phyloP scores from a whole-genome alignment of 106 monocot genomes.

The Allium fistulosum region DNA sequence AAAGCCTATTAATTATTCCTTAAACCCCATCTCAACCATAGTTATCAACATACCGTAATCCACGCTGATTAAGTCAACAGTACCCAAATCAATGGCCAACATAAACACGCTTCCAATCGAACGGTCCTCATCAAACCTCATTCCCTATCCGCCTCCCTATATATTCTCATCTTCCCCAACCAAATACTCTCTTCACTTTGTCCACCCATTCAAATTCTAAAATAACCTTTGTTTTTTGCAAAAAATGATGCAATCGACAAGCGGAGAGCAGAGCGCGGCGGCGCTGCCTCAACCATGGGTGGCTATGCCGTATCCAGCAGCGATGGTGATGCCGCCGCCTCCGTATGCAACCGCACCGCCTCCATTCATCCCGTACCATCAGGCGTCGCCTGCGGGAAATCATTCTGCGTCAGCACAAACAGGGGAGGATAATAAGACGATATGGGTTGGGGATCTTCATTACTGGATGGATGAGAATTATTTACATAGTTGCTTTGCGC shows the following conservation, averaged over 20 bases:
- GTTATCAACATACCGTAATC: no score
- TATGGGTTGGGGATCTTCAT: conserved; percentile 71
- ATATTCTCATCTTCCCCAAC: not conserved
- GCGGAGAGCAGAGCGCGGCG: not conserved
- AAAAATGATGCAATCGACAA: conserved; percentile 7
- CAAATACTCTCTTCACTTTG: not conserved
- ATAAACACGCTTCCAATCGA: conserved; percentile 7
- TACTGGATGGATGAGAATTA: conserved; percentile 85
- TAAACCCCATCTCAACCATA: no score
- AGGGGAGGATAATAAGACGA: conserved; percentile 55
- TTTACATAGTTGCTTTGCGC: conserved; percentile 51
- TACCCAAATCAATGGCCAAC: conserved; percentile 1
- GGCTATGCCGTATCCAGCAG: conserved; percentile 45
- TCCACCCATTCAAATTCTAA: not conserved
- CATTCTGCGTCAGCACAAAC: not conserved
- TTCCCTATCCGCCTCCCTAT: conserved; percentile 1
- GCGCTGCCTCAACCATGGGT: conserved; percentile 18
- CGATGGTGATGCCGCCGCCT: conserved; percentile 37
- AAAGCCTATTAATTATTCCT: no score
- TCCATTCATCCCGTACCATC: conserved; percentile 12
- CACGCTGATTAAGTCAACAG: no score
- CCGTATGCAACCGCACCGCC: conserved; percentile 19
- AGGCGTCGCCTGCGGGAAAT: conserved; percentile 8
- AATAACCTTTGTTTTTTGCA: not conserved
- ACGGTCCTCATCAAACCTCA: conserved; percentile 26